Evolutionary conservation across 2,329 filamentous ascomycete genomes (phyloP).

Genomic region (Calonectria leucothoes): DNA sequence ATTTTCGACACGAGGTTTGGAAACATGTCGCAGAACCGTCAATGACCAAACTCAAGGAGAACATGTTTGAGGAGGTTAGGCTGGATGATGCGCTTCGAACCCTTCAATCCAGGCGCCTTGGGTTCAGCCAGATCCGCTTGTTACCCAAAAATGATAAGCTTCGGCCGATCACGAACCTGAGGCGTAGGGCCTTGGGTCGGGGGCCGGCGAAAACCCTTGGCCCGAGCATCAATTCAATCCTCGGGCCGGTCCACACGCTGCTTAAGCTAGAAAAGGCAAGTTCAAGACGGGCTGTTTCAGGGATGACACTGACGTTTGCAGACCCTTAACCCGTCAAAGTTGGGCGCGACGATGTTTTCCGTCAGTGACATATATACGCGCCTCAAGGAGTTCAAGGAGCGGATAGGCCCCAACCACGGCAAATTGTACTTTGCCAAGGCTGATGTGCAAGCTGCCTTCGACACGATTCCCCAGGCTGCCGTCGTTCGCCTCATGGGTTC

Average conservation of each 20-base stretch:
- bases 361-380: conserved; percentile 82
- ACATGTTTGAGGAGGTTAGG: conserved; percentile 84
- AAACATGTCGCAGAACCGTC: conserved; percentile 79
- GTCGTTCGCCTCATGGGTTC: conserved; percentile 75
- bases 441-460: conserved; percentile 92
- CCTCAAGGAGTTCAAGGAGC: conserved; percentile 75
- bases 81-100: conserved; percentile 65
- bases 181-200: conserved; percentile 67
- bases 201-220: conserved; percentile 72
- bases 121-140: conserved; percentile 82
- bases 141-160: conserved; percentile 83
- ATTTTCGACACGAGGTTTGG: conserved; percentile 96
- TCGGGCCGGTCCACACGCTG: conserved; percentile 80
- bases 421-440: conserved; percentile 89
- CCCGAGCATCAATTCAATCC: conserved; percentile 58
- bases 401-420: conserved; percentile 51
- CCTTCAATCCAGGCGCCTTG: conserved; percentile 73
- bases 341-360: conserved; percentile 87
- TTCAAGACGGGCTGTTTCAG: background rate
- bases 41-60: conserved; percentile 72
- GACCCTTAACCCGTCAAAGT: conserved; percentile 62
- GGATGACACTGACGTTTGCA: conserved; percentile 35
- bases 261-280: conserved; percentile 82
- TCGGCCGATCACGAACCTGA: conserved; percentile 89
- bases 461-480: conserved; percentile 88